Percentiles rank a stretch among this genome's conserved stretches.
Conservation (phyloP, 1,284 basidiomycete species). For the Tilletia walkeri region DNA sequence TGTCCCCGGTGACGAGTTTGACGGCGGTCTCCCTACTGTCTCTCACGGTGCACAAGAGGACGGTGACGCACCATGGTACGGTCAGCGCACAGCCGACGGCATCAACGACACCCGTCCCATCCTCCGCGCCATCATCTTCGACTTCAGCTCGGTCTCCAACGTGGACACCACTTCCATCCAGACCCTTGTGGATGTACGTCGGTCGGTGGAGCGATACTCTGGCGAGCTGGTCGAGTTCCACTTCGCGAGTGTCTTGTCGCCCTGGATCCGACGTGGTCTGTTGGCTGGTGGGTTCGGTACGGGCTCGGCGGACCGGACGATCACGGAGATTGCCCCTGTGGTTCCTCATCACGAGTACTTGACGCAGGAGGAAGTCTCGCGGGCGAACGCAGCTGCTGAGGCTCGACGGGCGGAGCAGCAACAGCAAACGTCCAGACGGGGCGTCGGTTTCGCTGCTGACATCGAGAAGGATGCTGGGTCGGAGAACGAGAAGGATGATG, state of each 20-base stretch:
- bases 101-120: slow-evolving; percentile 63
- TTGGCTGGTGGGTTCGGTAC: slow-evolving; percentile 44
- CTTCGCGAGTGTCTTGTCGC: slow-evolving; percentile 81
- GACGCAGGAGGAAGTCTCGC: neutral
- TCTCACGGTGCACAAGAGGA: slow-evolving; percentile 58
- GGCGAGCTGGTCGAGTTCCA: slow-evolving; percentile 79
- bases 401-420: slow-evolving; percentile 1
- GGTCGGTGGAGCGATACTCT: slow-evolving; percentile 82
- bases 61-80: neutral
- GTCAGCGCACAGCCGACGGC: slow-evolving; percentile 5
- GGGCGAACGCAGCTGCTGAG: neutral
- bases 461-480: slow-evolving; percentile 27
- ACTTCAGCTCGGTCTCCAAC: slow-evolving; percentile 75
- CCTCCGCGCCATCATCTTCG: slow-evolving; percentile 82
- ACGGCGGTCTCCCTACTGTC: slow-evolving; percentile 59
- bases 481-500: slow-evolving; percentile 14
- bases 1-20: slow-evolving; percentile 16
- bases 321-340: slow-evolving; percentile 44
- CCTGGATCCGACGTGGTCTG: slow-evolving; percentile 72
- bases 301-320: slow-evolving; percentile 25
- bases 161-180: slow-evolving; percentile 80
- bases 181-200: slow-evolving; percentile 81
- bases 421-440: neutral
- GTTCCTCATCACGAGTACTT: slow-evolving; percentile 61
- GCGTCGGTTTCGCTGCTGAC: slow-evolving; percentile 15